These are phyloP conservation scores for Metarhizium sp. DNA, from an alignment of 2,329 filamentous ascomycete genomes.

Conservation along the genomic window DNA sequence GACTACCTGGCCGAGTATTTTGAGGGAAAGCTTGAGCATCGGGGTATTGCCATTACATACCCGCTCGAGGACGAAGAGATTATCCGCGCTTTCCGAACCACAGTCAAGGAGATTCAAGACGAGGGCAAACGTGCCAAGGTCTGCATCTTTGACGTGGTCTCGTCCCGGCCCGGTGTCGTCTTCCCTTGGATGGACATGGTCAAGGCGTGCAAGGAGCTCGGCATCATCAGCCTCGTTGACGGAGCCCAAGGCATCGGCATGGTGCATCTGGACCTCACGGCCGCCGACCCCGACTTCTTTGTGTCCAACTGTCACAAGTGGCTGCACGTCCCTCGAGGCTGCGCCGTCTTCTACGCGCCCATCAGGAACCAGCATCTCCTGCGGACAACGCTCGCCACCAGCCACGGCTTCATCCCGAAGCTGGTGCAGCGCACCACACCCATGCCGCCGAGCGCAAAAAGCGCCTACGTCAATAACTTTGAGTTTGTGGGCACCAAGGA, in stretches of 20 bases:
- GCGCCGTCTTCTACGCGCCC: slow-evolving; percentile 74
- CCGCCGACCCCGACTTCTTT: slow-evolving; percentile 74
- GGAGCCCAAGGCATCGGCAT: slow-evolving; percentile 81
- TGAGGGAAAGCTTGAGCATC: slow-evolving; percentile 29
- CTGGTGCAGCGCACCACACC: slow-evolving; percentile 23
- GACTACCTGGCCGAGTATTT: slow-evolving; percentile 62
- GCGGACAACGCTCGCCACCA: slow-evolving; percentile 66
- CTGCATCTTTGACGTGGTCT: slow-evolving; percentile 68
- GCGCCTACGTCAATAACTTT: slow-evolving; percentile 59
- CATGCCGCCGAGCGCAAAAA: slow-evolving; percentile 37
- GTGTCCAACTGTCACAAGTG: slow-evolving; percentile 87
- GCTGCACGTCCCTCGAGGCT: slow-evolving; percentile 72
- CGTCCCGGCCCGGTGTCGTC: slow-evolving; percentile 66
- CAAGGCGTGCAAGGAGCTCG: slow-evolving; percentile 53
- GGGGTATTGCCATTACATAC: slow-evolving; percentile 53
- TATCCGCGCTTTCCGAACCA: slow-evolving; percentile 47
- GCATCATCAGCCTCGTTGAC: slow-evolving; percentile 67
- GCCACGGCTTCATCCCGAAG: slow-evolving; percentile 60
- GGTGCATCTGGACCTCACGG: slow-evolving; percentile 57
- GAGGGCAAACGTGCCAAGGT: slow-evolving; percentile 55
- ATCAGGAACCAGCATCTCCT: slow-evolving; percentile 66
- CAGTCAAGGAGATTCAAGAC: slow-evolving; percentile 41
- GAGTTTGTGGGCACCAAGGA: slow-evolving; percentile 72
- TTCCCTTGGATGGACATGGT: slow-evolving; percentile 69
- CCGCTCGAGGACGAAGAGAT: slow-evolving; percentile 64